Conservation (phyloP, 2,329 filamentous ascomycete genomes). For the Zasmidium cellare region DNA sequence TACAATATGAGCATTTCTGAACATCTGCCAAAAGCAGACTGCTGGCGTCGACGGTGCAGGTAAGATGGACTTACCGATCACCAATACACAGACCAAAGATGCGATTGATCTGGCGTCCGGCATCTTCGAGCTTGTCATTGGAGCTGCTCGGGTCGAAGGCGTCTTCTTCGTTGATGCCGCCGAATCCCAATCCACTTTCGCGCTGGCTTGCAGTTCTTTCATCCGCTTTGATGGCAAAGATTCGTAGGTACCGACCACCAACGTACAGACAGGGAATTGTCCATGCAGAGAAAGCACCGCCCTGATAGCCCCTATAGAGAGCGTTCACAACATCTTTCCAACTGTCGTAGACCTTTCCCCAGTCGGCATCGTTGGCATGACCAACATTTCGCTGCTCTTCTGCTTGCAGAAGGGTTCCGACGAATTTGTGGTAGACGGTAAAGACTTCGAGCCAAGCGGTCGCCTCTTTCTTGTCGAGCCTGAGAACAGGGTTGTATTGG, state of each 20-base stretch:
- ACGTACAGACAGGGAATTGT: constrained; percentile 88
- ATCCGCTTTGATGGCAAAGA: constrained; percentile 90
- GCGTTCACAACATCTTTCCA: constrained; percentile 84
- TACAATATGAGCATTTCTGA: background rate
- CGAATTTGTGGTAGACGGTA: constrained; percentile 77
- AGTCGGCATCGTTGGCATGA: constrained; percentile 56
- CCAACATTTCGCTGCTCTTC: constrained; percentile 55
- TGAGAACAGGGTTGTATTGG: constrained; percentile 57
- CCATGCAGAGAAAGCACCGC: constrained; percentile 78
- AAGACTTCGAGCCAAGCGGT: constrained; percentile 88
- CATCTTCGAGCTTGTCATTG: constrained; percentile 85
- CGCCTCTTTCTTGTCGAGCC: constrained; percentile 58
- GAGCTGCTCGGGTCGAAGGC: constrained; percentile 74
- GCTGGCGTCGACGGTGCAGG: background rate
- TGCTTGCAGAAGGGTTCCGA: constrained; percentile 69
- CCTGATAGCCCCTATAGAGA: constrained; percentile 79
- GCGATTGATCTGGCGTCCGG: constrained; percentile 83
- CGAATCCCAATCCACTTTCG: constrained; percentile 32
- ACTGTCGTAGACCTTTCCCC: constrained; percentile 78
- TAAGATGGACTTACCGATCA: constrained; percentile 66
- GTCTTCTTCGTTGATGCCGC: constrained; percentile 77
- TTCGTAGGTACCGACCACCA: constrained; percentile 79
- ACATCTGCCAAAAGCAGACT: background rate
- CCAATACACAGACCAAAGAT: constrained; percentile 89
- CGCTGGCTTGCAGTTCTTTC: constrained; percentile 59